Evolutionary conservation across 208 protist species (phyloP).

Genomic region (Trypanosoma scelopori): DNA sequence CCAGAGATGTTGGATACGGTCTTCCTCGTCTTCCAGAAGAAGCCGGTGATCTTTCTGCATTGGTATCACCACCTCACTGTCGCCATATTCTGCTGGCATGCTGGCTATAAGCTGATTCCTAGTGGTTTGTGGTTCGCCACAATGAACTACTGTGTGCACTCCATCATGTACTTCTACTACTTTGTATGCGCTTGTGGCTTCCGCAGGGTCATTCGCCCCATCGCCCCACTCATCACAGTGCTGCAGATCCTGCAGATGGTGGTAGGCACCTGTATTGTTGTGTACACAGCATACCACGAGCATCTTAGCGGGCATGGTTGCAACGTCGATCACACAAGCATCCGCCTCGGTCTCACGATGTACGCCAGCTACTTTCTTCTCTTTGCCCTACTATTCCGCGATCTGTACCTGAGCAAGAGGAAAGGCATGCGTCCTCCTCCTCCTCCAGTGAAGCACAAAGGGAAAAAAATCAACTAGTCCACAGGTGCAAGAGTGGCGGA

Average conservation of each 20-base stretch:
- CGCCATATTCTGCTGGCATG: constrained; percentile 92
- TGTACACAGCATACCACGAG: constrained; percentile 55
- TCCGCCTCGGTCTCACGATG: constrained; percentile 75
- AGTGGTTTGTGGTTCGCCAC: constrained; percentile 80
- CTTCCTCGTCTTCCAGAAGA: constrained; percentile 88
- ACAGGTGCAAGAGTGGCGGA: no score
- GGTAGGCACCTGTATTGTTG: constrained; percentile 66
- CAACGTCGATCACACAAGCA: constrained; percentile 58
- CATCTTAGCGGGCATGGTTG: constrained; percentile 55
- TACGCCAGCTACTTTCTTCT: constrained; percentile 92
- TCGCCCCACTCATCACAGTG: constrained; percentile 83
- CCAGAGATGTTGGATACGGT: constrained; percentile 85
- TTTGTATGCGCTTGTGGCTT: constrained; percentile 65
- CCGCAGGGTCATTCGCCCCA: constrained; percentile 61
- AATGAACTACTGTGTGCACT: constrained; percentile 95
- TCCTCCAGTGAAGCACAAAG: constrained; percentile 2
- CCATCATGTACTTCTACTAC: constrained; percentile 96
- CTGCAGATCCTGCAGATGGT: constrained; percentile 94
- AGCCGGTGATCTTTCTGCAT: constrained; percentile 84
- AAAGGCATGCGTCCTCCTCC: background rate
- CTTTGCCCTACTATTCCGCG: constrained; percentile 85
- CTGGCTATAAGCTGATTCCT: constrained; percentile 42
- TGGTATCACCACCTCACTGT: constrained; percentile 95
- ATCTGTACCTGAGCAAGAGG: constrained; percentile 66
- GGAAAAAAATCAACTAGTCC: constrained; percentile 16